Conservation (phyloP, 495 filamentous ascomycete genomes). For the Penicillium angulare region DNA sequence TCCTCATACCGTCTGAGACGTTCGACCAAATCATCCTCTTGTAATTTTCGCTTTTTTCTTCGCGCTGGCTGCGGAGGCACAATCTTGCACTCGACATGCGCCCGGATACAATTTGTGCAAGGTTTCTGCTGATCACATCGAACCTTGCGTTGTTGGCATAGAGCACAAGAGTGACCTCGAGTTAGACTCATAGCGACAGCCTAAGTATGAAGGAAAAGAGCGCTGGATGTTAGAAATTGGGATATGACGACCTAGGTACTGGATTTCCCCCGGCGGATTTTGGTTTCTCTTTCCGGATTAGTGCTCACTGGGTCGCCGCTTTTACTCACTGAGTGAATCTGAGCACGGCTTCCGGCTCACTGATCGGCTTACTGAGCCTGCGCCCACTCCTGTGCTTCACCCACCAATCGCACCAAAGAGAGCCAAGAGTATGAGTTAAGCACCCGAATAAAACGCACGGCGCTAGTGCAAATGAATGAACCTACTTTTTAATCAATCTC, state of each 20-base stretch:
- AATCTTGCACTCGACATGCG: slow-evolving; percentile 26
- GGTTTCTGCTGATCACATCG: slow-evolving; percentile 35
- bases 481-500: background rate
- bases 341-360: background rate
- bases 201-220: too few species aligned
- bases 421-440: background rate
- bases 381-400: background rate
- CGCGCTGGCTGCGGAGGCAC: slow-evolving; percentile 17
- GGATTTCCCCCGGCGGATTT: background rate
- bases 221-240: background rate
- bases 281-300: background rate
- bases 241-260: background rate
- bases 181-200: slow-evolving; percentile 10
- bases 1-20: slow-evolving; percentile 27
- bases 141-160: slow-evolving; percentile 37
- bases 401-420: background rate
- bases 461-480: background rate
- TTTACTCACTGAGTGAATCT: background rate
- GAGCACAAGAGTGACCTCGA: slow-evolving; percentile 17
- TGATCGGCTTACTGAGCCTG: background rate
- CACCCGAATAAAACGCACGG: background rate
- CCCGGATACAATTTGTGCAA: slow-evolving; percentile 30
- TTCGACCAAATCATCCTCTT: slow-evolving; percentile 18
- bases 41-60: slow-evolving; percentile 20
- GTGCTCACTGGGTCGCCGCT: too few species aligned